Percentiles rank a stretch among this genome's conserved stretches.
Evolutionary conservation across 1,284 basidiomycete genomes (phyloP).

Genomic region (Trichosporon sp.): DNA sequence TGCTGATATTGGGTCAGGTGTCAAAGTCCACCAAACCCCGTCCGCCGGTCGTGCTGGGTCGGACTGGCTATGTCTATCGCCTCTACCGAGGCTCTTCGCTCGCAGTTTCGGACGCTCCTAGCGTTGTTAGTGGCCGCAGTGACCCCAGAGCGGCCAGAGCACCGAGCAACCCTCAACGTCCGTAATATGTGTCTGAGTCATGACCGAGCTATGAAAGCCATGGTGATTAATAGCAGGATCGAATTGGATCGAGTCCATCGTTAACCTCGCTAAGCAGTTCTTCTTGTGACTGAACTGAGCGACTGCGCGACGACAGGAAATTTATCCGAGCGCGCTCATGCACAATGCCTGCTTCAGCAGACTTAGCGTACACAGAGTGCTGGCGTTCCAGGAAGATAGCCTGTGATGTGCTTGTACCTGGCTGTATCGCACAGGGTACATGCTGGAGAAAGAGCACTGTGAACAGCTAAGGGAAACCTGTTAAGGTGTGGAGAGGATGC

Average conservation of each 20-base stretch:
- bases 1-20: background rate
- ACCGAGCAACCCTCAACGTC: background rate
- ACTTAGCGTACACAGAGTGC: no score
- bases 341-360: no score
- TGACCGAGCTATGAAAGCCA: background rate
- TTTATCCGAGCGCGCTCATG: background rate
- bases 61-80: background rate
- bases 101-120: background rate
- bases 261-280: background rate
- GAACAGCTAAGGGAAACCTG: background rate
- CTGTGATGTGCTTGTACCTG: background rate
- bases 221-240: background rate
- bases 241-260: background rate
- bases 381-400: no score
- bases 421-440: no score
- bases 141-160: background rate
- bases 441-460: no score
- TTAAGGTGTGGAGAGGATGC: background rate
- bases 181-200: background rate
- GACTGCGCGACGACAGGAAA: background rate
- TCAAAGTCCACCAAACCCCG: background rate
- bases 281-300: background rate
- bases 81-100: background rate
- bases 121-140: background rate
- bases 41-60: background rate